Base-by-base conservation (phyloP, 805 yeast genomes). In the Nakazawaea siamensis region DNA sequence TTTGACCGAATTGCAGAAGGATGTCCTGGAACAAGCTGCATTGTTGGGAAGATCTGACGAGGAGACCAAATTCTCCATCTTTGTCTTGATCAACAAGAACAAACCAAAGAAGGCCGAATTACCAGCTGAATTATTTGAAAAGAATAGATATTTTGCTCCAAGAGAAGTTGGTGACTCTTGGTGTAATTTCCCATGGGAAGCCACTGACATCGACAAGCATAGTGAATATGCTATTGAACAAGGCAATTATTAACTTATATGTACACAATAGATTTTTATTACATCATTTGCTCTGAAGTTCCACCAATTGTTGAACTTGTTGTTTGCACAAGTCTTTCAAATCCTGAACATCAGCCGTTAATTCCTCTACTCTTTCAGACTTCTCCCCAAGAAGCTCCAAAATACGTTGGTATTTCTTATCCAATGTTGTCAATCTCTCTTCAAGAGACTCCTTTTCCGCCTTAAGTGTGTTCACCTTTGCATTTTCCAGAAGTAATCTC, bases 121-220 rank as follows among this genome's bases (percentile, higher is more conserved):
- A 34, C 83, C 86, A 28, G 58, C 61, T 33, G 70, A 68, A 11
- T 64, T 80, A 62, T 67, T 84, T 66, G 63, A 68, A 25, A 67
- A 70, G 21, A 80, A 80, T 35, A 68, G 74, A 41, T 85, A 85
- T 54, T 56, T 78, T 31, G 81, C 85, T 33, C 94, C 90, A 27
- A 66, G 72, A 46, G 77, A 82, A 27, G 80, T 81, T 26, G 76
- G 76, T 18, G 94, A 84, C 51, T 64, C 62, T 49, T 84, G 95
- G 95, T 75, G 84, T 47, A 87, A 90, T 27, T 84, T 85, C 57
- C 95, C 95, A 27, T 84, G 94, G 94, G 95, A 85, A 53, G 80
- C 92, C 14, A 60, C 57, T 18, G 92, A 84, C 56, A 85, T 84
- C 46, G 94, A 82, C 49, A 66, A 65, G 43, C 95, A 84, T 54